Percentiles rank a stretch among this genome's conserved stretches.
Evolutionary conservation across 2,329 filamentous ascomycete species (phyloP).

Genomic region (Pseudogymnoascus sp.): DNA sequence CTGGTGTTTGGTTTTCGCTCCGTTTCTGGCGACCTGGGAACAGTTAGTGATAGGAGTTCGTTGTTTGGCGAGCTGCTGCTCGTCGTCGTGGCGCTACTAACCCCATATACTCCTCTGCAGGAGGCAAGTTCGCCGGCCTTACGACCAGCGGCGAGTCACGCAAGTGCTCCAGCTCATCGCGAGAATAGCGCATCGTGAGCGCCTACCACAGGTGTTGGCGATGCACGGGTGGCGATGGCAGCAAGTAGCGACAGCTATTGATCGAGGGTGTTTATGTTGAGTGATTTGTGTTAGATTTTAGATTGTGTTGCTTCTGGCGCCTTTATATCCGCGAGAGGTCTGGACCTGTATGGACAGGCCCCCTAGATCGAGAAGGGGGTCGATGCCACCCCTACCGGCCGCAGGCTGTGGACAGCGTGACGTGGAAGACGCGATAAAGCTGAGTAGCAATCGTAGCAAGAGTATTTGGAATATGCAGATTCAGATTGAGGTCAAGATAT

Average conservation of each 20-base stretch:
- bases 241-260: background rate
- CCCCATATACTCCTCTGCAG: slow-evolving; percentile 95
- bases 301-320: background rate
- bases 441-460: background rate
- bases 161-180: slow-evolving; percentile 67
- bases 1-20: slow-evolving; percentile 4
- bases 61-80: background rate
- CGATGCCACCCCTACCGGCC: background rate
- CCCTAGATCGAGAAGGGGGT: slow-evolving; percentile 5
- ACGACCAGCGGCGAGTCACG: slow-evolving; percentile 74
- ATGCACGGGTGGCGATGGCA: background rate
- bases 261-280: background rate
- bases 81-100: slow-evolving; percentile 31
- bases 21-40: background rate
- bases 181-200: slow-evolving; percentile 49
- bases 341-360: background rate
- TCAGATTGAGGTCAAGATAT: slow-evolving; percentile 6
- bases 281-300: background rate
- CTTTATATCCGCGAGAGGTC: background rate
- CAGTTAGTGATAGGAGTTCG: background rate
- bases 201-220: slow-evolving; percentile 1
- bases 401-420: background rate
- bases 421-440: background rate
- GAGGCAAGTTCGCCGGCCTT: slow-evolving; percentile 71
- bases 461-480: background rate